phyloP scores from a whole-genome alignment of 495 filamentous ascomycete species.

The Neurospora sp. region DNA sequence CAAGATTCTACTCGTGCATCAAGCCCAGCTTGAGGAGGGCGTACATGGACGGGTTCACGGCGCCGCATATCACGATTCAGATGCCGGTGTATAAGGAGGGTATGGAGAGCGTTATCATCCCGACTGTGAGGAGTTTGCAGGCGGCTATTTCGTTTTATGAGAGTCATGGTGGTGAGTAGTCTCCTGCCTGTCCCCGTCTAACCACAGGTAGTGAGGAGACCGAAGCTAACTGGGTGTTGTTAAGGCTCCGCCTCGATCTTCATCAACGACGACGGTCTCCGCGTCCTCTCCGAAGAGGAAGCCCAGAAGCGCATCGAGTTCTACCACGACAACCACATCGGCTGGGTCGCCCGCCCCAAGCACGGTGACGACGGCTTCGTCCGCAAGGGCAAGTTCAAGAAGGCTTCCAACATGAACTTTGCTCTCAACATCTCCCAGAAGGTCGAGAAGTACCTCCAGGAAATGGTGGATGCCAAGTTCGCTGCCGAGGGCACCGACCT shows the following conservation, averaged over 20 bases:
- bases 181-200: not conserved
- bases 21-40: slow-evolving; percentile 44
- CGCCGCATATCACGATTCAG: slow-evolving; percentile 58
- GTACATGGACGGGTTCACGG: slow-evolving; percentile 16
- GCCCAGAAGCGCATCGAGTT: slow-evolving; percentile 50
- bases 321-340: slow-evolving; percentile 56
- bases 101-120: slow-evolving; percentile 47
- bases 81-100: slow-evolving; percentile 62
- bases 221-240: not conserved
- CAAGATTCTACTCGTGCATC: slow-evolving; percentile 58
- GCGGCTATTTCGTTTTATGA: slow-evolving; percentile 62
- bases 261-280: slow-evolving; percentile 65
- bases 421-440: slow-evolving; percentile 57
- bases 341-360: slow-evolving; percentile 59
- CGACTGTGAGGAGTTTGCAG: slow-evolving; percentile 53
- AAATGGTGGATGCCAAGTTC: slow-evolving; percentile 19
- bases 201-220: not conserved
- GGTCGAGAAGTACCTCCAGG: slow-evolving; percentile 53
- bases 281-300: slow-evolving; percentile 50
- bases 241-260: slow-evolving; percentile 57
- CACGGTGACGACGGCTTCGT: slow-evolving; percentile 46
- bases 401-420: slow-evolving; percentile 75
- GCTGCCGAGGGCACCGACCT: slow-evolving; percentile 35
- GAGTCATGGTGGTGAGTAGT: slow-evolving; percentile 44
- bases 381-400: slow-evolving; percentile 52